Evolutionary conservation across 495 filamentous ascomycete genomes (phyloP).

Genomic region (Tuber borchii): DNA sequence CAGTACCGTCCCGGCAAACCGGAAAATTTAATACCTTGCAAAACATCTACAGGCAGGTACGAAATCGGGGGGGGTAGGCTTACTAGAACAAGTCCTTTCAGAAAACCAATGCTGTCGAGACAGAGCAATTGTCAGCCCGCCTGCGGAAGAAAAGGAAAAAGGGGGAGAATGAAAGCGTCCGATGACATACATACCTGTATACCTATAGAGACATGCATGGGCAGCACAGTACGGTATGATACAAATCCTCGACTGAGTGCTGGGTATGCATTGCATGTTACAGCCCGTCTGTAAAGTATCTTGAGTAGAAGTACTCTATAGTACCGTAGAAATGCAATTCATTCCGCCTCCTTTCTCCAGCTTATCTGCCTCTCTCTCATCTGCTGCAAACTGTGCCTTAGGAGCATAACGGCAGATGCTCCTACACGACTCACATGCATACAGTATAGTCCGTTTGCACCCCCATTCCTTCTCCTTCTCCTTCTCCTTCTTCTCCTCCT

Average conservation of each 20-base stretch:
- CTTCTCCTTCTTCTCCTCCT: neutral
- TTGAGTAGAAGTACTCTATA: neutral
- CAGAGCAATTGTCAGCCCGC: neutral
- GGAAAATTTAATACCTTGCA: neutral
- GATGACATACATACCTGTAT: neutral
- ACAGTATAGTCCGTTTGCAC: neutral
- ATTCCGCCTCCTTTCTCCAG: constrained; percentile 1
- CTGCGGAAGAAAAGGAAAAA: neutral
- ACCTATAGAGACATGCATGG: neutral
- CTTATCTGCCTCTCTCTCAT: neutral
- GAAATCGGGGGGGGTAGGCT: neutral
- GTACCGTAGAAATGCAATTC: neutral
- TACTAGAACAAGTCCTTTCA: neutral
- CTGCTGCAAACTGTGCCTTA: neutral
- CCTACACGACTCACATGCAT: neutral
- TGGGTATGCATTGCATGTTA: neutral
- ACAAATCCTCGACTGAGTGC: neutral
- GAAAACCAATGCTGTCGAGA: neutral
- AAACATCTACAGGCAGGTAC: neutral
- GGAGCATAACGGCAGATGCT: neutral
- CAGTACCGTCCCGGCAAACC: neutral
- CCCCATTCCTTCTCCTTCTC: neutral
- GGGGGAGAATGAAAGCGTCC: neutral
- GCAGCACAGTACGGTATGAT: neutral
- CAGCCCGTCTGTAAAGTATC: neutral